Conservation (phyloP, 2,329 filamentous ascomycete species). For the Botrytis porri region DNA sequence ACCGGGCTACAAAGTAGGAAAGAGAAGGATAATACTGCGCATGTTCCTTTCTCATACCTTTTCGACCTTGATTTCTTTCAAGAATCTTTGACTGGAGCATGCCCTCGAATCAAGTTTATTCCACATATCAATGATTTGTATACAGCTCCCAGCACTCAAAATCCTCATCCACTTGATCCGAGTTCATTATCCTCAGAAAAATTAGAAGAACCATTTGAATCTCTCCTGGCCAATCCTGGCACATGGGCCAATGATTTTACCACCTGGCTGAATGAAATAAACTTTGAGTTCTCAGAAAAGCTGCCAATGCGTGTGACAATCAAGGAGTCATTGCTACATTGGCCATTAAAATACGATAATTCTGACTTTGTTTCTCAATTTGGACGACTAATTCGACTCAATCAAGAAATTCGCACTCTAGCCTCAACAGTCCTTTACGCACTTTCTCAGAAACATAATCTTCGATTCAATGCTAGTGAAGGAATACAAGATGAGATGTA, state of each 20-base stretch:
- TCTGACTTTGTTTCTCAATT: constrained; percentile 28
- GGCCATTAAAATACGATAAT: constrained; percentile 28
- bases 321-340: constrained; percentile 27
- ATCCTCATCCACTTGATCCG: constrained; percentile 8
- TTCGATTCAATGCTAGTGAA: constrained; percentile 31
- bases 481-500: constrained; percentile 36
- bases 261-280: constrained; percentile 30
- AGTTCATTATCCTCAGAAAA: constrained; percentile 6
- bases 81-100: constrained; percentile 23
- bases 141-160: constrained; percentile 22
- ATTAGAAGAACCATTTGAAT: constrained; percentile 8
- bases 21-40: constrained; percentile 15
- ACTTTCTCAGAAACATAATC: constrained; percentile 33
- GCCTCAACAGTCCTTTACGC: constrained; percentile 33
- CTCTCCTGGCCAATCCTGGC: constrained; percentile 22
- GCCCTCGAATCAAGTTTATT: constrained; percentile 26
- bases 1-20: constrained; percentile 13
- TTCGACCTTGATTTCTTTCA: constrained; percentile 32
- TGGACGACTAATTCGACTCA: constrained; percentile 31
- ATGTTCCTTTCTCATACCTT: constrained; percentile 28
- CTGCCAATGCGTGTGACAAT: constrained; percentile 31
- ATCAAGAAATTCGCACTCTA: constrained; percentile 25
- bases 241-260: constrained; percentile 30
- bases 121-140: constrained; percentile 25
- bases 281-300: constrained; percentile 21